Conservation (phyloP, 768 basidiomycete species). For the Lactarius sanguifluus region DNA sequence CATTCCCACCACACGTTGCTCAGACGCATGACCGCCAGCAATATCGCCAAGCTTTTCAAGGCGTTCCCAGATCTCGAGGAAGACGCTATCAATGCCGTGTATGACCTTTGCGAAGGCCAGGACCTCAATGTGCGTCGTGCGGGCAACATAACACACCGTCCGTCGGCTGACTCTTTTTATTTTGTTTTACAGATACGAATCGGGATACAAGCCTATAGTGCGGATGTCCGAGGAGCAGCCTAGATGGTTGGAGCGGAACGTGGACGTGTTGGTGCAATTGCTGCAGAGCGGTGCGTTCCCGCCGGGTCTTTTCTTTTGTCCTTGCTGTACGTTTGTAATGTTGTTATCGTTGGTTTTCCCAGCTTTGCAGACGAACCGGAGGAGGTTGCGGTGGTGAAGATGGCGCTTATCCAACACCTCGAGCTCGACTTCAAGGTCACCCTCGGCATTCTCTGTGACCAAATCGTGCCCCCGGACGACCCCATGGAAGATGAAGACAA, state of each 20-base stretch:
- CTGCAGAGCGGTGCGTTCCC: slow-evolving; percentile 63
- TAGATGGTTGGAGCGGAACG: slow-evolving; percentile 67
- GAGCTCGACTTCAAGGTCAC: slow-evolving; percentile 63
- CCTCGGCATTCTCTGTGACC: slow-evolving; percentile 67
- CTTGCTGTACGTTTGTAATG: background rate
- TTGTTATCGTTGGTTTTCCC: too few species aligned
- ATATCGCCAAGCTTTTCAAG: slow-evolving; percentile 58
- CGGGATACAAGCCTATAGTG: slow-evolving; percentile 65
- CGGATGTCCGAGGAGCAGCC: slow-evolving; percentile 47
- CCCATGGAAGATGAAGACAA: slow-evolving; percentile 57
- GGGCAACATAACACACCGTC: background rate
- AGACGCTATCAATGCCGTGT: slow-evolving; percentile 72
- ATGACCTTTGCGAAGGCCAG: slow-evolving; percentile 75
- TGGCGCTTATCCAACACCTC: slow-evolving; percentile 59
- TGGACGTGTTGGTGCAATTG: slow-evolving; percentile 70
- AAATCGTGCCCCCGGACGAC: slow-evolving; percentile 53
- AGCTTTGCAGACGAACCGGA: slow-evolving; percentile 51
- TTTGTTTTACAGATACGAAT: slow-evolving; percentile 54
- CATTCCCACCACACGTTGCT: slow-evolving; percentile 43
- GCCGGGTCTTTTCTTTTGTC: slow-evolving; percentile 39
- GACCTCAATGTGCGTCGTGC: slow-evolving; percentile 45
- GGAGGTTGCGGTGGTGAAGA: slow-evolving; percentile 63
- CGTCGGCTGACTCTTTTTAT: background rate
- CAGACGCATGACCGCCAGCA: slow-evolving; percentile 57
- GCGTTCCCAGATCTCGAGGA: slow-evolving; percentile 75